Evolutionary conservation across 1,139 yeast species (phyloP), one percentile per base, ranked within the genome.

Genomic region (Insectozyma bohioensis): DNA sequence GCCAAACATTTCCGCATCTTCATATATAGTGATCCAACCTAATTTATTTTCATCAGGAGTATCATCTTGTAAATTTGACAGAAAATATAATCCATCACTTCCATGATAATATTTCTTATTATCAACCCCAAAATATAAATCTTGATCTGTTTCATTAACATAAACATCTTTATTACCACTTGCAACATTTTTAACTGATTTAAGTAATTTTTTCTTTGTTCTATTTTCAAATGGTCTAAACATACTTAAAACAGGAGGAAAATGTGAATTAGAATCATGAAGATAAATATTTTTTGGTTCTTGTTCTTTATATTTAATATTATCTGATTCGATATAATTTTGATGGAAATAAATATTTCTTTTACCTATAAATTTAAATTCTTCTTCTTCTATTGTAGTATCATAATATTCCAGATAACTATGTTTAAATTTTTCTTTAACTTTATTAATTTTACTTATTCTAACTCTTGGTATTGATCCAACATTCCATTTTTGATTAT

Each of bases 11-110:
- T 46, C 31, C 2, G 40, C 38, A 34, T 75, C 75, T 27, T 78
- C 82, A 44, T 73, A 78, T 2, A 79, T 60, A 0, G 85, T 77
- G 4, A 79, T 50, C 85, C 85, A 79, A 1, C 85, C 85, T 23
- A 78, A 43, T 44, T 77, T 79, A 34, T 63, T 68, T 28, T 74
- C 78, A 47, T 74, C 76, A 0, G 85, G 84, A 4, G 70, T 58
- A 50, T 79, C 85, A 49, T 80, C 85, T 6, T 58, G 58, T 0
- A 82, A 80, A 34, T 64, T 62, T 26, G 55, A 51, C 37, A 51
- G 60, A 34, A 56, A 60, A 32, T 63, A 58, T 4, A 78, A 56
- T 1, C 85, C 85, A 51, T 79, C 85, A n/a, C 78, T 75, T 1
- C 78, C 70, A 3, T 56, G 55, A 44, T 60, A 74, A 47, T 67